Conservation (phyloP, 2,329 filamentous ascomycete genomes). For the Huntiella abstrusa region DNA sequence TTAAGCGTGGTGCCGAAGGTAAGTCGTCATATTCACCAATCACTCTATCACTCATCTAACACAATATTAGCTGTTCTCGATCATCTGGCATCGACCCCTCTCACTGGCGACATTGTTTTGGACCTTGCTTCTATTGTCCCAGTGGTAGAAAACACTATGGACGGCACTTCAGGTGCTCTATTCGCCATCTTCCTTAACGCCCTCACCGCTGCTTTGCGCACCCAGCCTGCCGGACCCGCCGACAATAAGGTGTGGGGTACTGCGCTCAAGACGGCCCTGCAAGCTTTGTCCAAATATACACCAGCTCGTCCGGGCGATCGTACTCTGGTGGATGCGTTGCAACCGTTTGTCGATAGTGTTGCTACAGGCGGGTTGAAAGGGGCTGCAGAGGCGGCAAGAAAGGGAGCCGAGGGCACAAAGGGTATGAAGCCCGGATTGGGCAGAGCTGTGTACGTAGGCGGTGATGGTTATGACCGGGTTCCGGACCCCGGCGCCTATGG, state of each 20-base stretch:
- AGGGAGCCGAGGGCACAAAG: slow-evolving; percentile 68
- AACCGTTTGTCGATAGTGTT: slow-evolving; percentile 67
- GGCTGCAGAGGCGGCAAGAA: slow-evolving; percentile 56
- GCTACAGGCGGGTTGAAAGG: slow-evolving; percentile 46
- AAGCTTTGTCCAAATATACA: slow-evolving; percentile 63
- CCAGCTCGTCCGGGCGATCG: slow-evolving; percentile 77
- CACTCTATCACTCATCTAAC: not conserved
- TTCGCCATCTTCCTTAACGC: slow-evolving; percentile 80
- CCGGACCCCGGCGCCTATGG: slow-evolving; percentile 52
- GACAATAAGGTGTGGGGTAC: slow-evolving; percentile 31
- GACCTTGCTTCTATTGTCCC: slow-evolving; percentile 34
- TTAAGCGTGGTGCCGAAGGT: slow-evolving; percentile 74
- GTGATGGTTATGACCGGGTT: slow-evolving; percentile 29
- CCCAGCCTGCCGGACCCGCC: slow-evolving; percentile 22
- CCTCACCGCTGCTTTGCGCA: slow-evolving; percentile 44
- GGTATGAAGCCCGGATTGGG: slow-evolving; percentile 84
- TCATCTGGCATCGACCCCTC: slow-evolving; percentile 25
- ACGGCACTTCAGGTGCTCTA: slow-evolving; percentile 41
- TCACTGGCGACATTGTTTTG: slow-evolving; percentile 33
- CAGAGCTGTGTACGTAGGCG: slow-evolving; percentile 23
- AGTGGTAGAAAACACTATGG: slow-evolving; percentile 38
- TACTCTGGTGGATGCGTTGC: slow-evolving; percentile 74
- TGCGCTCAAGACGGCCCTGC: slow-evolving; percentile 52
- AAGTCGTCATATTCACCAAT: slow-evolving; percentile 13
- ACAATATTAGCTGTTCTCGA: slow-evolving; percentile 28